Base-by-base conservation (phyloP, 305 asterid genomes). In the Solanum hybrid region DNA sequence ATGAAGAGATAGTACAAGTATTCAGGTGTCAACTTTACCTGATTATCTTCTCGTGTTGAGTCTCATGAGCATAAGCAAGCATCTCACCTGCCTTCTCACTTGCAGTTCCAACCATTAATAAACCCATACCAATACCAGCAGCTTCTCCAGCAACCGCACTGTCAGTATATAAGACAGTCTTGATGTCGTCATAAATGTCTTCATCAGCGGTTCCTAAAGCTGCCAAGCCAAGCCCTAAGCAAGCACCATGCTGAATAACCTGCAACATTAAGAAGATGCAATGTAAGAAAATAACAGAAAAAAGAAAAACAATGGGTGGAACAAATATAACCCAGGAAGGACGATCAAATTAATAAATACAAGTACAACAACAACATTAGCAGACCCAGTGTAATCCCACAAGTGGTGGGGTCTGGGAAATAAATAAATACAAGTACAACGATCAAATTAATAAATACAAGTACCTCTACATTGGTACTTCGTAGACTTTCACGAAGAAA, bases 111-210 rank as follows among this genome's bases (percentile, higher is more conserved):
- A 96, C 99, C 99, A 98, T 96, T 80, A 98, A 92, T 87, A 98
- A 92, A 64, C 99, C 99, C 99, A 98, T 95, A 91, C 99, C 95
- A 66, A 98, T 96, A 76, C 99, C 99, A 79, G 99, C 99, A 89
- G 98, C 99, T 93, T 98, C 99, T 89, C 99, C 98, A 88, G 99
- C 99, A 91, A 98, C 98, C 40, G 99, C 99, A 95, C 98, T 96
- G 95, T 98, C 99, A 16, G 97, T 94, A 92, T 96, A 98, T 6
- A 98, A 94, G 81, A 96, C 99, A 77, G 93, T 96, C 91, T 98
- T 98, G 35, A 98, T 92, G 88, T 96, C 98, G 66, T 98, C 98
- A 87, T 95, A 98, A 77, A 96, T 93, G 29, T 98, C 98, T 87
- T 94, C 96, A 91, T 96, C 99, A 40, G 99, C 99, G 89, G 99